Percentiles rank a stretch among this genome's conserved stretches.
Evolutionary conservation across 148 eudicot genomes (phyloP).

Genomic region (Camellia japonica): DNA sequence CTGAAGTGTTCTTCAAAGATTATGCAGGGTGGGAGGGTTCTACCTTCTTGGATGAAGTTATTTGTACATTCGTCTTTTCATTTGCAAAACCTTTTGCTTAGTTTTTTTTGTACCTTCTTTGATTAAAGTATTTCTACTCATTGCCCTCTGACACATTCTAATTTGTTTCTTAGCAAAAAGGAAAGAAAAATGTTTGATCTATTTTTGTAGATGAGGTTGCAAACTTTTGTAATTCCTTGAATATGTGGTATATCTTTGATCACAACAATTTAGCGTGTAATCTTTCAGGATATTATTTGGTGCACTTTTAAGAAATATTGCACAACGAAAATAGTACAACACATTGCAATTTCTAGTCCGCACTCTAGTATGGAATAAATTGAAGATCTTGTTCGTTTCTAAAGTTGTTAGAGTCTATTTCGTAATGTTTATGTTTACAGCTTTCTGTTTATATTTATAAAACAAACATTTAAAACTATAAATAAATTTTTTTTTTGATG

Average conservation of each 20-base stretch:
- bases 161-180: not conserved
- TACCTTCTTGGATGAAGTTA: not conserved
- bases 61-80: not conserved
- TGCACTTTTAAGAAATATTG: slow-evolving; percentile 53
- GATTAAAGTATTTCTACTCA: not conserved
- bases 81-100: not conserved
- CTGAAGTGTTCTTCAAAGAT: not conserved
- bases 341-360: slow-evolving; percentile 45
- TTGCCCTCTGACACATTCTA: not conserved
- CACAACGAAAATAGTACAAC: slow-evolving; percentile 52
- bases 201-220: not conserved
- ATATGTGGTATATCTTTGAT: not conserved
- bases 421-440: no score
- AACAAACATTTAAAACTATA: no score
- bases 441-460: no score
- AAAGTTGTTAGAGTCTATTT: not conserved
- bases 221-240: not conserved
- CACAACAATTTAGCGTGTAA: not conserved
- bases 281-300: slow-evolving; percentile 61
- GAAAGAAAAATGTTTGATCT: not conserved
- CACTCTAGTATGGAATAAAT: slow-evolving; percentile 50
- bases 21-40: not conserved
- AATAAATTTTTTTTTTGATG: no score
- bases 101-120: not conserved
- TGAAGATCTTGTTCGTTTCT: not conserved